Conservation (phyloP, 2,329 filamentous ascomycete genomes). For the Aspergillus sp. region DNA sequence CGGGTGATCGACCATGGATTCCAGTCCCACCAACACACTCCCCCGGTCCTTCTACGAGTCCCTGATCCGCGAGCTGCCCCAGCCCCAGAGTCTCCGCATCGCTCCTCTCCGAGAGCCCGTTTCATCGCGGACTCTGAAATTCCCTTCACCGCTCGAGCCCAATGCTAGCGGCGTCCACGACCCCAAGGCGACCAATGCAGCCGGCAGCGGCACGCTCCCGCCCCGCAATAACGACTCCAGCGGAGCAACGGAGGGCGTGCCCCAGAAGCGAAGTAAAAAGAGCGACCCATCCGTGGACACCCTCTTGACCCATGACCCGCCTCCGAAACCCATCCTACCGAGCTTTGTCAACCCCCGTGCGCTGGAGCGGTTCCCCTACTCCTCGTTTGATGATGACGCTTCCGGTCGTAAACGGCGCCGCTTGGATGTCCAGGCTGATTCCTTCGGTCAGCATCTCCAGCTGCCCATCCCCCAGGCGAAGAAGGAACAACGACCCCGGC, state of each 20-base stretch:
- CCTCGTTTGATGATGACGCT: conserved; percentile 38
- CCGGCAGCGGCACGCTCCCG: background rate
- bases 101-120: conserved; percentile 47
- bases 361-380: conserved; percentile 43
- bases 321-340: conserved; percentile 40
- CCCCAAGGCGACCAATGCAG: conserved; percentile 20
- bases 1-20: conserved; percentile 27
- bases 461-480: conserved; percentile 48
- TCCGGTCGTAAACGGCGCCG: conserved; percentile 44
- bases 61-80: conserved; percentile 40
- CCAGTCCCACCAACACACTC: conserved; percentile 26
- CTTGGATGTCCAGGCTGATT: conserved; percentile 39
- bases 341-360: conserved; percentile 49
- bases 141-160: conserved; percentile 46
- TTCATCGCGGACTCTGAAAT: conserved; percentile 39
- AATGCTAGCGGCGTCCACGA: conserved; percentile 36
- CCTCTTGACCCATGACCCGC: conserved; percentile 33
- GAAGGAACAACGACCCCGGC: conserved; percentile 41
- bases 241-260: conserved; percentile 33
- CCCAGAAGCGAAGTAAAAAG: conserved; percentile 35
- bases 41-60: conserved; percentile 40
- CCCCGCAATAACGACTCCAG: conserved; percentile 35
- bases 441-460: conserved; percentile 45
- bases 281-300: conserved; percentile 29
- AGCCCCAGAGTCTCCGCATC: conserved; percentile 43